These are phyloP conservation scores for Telfairia occidentalis DNA, from an alignment of 331 rosid species.

Conservation along the genomic window DNA sequence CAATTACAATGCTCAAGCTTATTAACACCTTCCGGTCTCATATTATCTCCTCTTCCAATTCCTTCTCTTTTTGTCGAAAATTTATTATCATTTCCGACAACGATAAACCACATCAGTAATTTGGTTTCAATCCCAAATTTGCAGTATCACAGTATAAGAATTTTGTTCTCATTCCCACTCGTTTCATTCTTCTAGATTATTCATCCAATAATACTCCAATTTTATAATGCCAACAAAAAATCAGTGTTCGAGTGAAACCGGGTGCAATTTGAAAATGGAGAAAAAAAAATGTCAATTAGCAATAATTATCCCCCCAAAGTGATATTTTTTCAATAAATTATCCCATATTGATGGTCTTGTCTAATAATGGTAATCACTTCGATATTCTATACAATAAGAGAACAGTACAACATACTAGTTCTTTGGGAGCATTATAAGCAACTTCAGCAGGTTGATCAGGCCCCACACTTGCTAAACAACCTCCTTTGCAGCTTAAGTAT, in stretches of 20 bases:
- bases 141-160: not conserved
- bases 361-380: not conserved
- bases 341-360: not conserved
- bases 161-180: not conserved
- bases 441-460: conserved; percentile 98
- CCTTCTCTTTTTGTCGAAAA: too few species aligned
- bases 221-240: not conserved
- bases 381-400: not conserved
- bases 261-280: not conserved
- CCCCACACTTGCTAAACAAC: conserved; percentile 76
- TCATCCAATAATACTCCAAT: not conserved
- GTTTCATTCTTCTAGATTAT: not conserved
- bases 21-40: too few species aligned
- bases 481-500: conserved; percentile 83
- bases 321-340: not conserved
- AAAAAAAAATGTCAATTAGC: not conserved
- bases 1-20: too few species aligned
- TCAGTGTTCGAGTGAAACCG: not conserved
- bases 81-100: too few species aligned
- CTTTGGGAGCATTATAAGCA: conserved; percentile 65
- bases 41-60: too few species aligned
- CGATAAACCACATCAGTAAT: too few species aligned
- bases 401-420: conserved; percentile 44
- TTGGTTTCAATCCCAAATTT: not conserved
- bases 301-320: not conserved